Base-by-base conservation (phyloP, 352 stramenopile species). In the Globisporangium emineosum region DNA sequence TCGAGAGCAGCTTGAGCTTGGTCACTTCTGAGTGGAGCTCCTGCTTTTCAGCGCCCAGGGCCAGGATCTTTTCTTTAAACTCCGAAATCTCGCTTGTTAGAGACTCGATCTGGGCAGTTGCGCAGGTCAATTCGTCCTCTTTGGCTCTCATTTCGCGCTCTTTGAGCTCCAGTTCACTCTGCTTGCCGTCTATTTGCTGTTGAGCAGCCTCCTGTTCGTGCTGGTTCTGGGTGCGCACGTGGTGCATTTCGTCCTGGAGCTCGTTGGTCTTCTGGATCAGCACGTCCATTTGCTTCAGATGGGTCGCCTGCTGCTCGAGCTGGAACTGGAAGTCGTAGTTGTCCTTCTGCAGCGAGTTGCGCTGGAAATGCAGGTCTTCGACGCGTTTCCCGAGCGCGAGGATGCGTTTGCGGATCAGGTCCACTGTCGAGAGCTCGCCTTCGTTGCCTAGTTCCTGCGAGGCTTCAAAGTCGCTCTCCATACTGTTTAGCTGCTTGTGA, bases 241-340 rank as follows among this genome's bases (percentile, higher is more conserved):
- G 8, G 9, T 55, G 62, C 47, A 90, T 64, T 42, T 89, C 78
- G 1, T 72, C n/a, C 58, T 89, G 62, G 1, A 89, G 64, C 13
- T 72, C 69, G 25, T 69, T 57, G 12, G 70, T 66, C 30, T 77
- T 83, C 19, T 70, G 62, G 9, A 53, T 47, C 2, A 87, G 50
- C 50, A 54, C 29, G 3, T 79, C 69, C 73, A 86, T 79, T 23
- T 90, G 72, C 47, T 73, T 72, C 19, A 91, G 73, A 17, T 72
- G 69, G 30, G 43, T 64, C 3, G 72, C 74, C 19, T 89, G 82
- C 33, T 88, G 69, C 57, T 92, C 79, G 0, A 92, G 47, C 54
- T 88, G 73, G 54, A 77, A 83, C 60, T 92, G 83, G 12, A 90
- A 76, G 29, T 87, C 81, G 59, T 90, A 89, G 57, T 88, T 90